A percentile compares a stretch with the other conserved stretches of the same genome.
phyloP scores from a whole-genome alignment of 1,284 basidiomycete species.

The Omphalotus olearius region DNA sequence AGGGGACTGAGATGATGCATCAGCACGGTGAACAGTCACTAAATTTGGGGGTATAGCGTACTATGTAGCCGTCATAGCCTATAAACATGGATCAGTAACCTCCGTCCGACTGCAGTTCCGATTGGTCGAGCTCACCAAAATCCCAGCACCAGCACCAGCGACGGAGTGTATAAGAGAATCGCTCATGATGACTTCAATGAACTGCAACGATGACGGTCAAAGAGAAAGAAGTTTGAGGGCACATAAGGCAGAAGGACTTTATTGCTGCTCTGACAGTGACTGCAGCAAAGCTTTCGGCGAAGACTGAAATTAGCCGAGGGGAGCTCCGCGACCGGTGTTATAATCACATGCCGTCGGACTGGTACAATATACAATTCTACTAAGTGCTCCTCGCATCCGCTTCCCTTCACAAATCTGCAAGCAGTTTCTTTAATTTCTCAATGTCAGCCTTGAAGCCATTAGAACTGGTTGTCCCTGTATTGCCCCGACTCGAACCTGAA shows the following conservation, averaged over 20 bases:
- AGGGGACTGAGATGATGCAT: conserved; percentile 60
- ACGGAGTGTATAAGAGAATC: conserved; percentile 89
- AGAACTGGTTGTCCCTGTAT: conserved; percentile 36
- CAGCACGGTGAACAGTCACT: conserved; percentile 6
- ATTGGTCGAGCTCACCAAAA: conserved; percentile 35
- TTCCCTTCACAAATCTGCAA: conserved; percentile 40
- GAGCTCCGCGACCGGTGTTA: background rate
- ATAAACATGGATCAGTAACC: background rate
- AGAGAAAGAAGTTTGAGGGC: background rate
- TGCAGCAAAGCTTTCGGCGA: background rate
- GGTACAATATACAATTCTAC: background rate
- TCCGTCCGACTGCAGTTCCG: background rate
- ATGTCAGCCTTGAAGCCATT: conserved; percentile 65
- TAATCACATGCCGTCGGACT: background rate
- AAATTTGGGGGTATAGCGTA: conserved; percentile 32
- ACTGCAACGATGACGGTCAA: conserved; percentile 1
- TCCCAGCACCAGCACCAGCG: conserved; percentile 89
- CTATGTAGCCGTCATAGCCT: conserved; percentile 84
- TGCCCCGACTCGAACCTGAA: conserved; percentile 23
- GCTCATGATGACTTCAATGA: conserved; percentile 39
- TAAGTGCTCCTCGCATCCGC: too few species aligned
- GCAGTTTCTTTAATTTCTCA: conserved; percentile 57
- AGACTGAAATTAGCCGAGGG: too few species aligned
- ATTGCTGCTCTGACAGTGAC: background rate
- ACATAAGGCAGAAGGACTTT: background rate